phyloP scores from a whole-genome alignment of 306 rosid species.

The Vachellia collinsii region DNA sequence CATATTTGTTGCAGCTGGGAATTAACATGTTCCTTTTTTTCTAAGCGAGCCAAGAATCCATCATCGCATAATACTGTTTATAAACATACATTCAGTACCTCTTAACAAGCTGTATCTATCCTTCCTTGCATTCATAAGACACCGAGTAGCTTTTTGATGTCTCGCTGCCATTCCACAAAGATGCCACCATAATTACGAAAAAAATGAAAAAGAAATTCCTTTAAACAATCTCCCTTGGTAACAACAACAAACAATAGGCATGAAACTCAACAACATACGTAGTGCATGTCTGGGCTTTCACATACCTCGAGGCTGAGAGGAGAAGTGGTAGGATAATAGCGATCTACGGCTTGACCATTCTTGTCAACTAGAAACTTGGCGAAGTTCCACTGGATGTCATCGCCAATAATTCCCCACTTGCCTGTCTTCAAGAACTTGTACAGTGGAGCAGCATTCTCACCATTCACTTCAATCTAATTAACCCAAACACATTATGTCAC shows the following conservation, averaged over 20 bases:
- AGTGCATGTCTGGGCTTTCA: slow-evolving; percentile 21
- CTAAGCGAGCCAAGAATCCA: slow-evolving; percentile 12
- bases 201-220: not conserved
- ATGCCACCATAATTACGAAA: slow-evolving; percentile 9
- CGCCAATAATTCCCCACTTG: slow-evolving; percentile 79
- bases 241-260: not conserved
- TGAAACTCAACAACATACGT: slow-evolving; percentile 10
- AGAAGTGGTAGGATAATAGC: slow-evolving; percentile 84
- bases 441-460: slow-evolving; percentile 64
- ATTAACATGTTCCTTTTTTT: not conserved
- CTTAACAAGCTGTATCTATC: slow-evolving; percentile 5
- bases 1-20: not conserved
- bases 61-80: not conserved
- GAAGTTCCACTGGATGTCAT: slow-evolving; percentile 91
- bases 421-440: slow-evolving; percentile 76
- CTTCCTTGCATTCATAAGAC: slow-evolving; percentile 36
- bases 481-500: slow-evolving; percentile 5
- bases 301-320: slow-evolving; percentile 82
- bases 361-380: slow-evolving; percentile 80
- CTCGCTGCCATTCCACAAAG: slow-evolving; percentile 50
- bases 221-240: not conserved
- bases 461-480: slow-evolving; percentile 81
- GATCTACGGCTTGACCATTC: slow-evolving; percentile 71
- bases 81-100: slow-evolving; percentile 5
- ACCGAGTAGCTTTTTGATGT: slow-evolving; percentile 64